Evolutionary conservation across 768 basidiomycete genomes (phyloP).

Genomic region (Phylloporus sp.): DNA sequence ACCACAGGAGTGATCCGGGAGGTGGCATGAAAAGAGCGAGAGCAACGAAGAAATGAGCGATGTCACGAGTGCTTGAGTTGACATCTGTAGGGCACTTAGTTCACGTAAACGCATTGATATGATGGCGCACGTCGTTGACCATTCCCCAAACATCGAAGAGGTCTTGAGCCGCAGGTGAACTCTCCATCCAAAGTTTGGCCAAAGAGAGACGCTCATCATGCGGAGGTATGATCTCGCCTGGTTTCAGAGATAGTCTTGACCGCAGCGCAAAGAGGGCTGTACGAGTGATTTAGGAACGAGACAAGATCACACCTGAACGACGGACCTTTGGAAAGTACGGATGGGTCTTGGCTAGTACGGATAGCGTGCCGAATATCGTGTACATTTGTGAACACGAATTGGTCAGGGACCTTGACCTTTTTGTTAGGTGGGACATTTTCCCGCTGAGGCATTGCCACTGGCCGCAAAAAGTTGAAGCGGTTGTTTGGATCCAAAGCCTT

Average conservation of each 20-base stretch:
- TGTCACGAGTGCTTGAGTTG: conserved; percentile 40
- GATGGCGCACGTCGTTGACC: conserved; percentile 41
- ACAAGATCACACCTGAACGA: background rate
- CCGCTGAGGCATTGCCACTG: conserved; percentile 14
- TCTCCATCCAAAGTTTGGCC: conserved; percentile 58
- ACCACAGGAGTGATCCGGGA: conserved; percentile 60
- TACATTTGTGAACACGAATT: conserved; percentile 15
- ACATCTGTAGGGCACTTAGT: conserved; percentile 30
- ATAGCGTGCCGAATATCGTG: conserved; percentile 23
- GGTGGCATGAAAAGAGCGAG: conserved; percentile 59
- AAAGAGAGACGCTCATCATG: conserved; percentile 59
- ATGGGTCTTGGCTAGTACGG: conserved; percentile 9
- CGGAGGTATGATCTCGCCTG: conserved; percentile 45
- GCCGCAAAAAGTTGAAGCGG: background rate
- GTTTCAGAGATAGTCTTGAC: conserved; percentile 48
- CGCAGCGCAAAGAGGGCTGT: conserved; percentile 49
- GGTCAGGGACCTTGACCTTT: conserved; percentile 15
- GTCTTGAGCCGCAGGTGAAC: conserved; percentile 51
- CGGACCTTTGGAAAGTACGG: conserved; percentile 22
- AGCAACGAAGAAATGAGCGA: conserved; percentile 58
- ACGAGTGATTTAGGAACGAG: background rate
- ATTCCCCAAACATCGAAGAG: conserved; percentile 61
- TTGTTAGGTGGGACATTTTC: conserved; percentile 16
- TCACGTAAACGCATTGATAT: background rate
- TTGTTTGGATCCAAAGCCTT: conserved; percentile 26